Evolutionary conservation across 768 basidiomycete species (phyloP), one percentile per base, ranked within the genome.

Genomic region (Suillus clintonianus): DNA sequence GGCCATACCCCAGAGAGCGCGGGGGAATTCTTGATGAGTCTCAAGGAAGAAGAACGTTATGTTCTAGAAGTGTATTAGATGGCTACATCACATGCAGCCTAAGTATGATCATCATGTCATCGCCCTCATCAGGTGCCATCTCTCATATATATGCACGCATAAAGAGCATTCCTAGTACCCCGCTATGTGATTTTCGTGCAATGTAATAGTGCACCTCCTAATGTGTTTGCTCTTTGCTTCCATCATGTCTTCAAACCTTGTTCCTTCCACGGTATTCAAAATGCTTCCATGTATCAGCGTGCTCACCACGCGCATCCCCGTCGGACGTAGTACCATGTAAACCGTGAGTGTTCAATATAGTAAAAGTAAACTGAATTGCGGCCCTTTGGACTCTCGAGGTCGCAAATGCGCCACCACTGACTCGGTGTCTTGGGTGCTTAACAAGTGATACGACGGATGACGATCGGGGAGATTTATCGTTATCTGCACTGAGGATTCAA

Each of bases 41-140:
- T 96, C 71, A 97, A 99, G 80, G 97, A 96, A 76, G 94, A 95
- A 70, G 97, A 99, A 77, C 89, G 97, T 51, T 99, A 99, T 77
- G 95, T 99, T 10, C 85, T 99, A 27, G 97, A 99, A 86, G 97
- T 77, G 61, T 61, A 24, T 47, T 56, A 19, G 56, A 41, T 41
- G 39, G 17, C 22, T 19, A 10, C 3, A 15, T 39, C 27, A 27
- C 19, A 57, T 17, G 17, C 55, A 41, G 36, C n/a, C 19, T n/a
- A 30, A 10, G 27, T 50, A 41, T 50, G 13, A 36, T 36, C 34
- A 54, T 36, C 34, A 36, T 36, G n/a, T 53, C 17, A 53, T 32
- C 14, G 2, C 17, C 27, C 27, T 51, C 27, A 27, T 50, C 15
- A 48, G 47, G 13, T 48, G 11, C 14, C 27, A 50, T 50, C 27